These are phyloP conservation scores for Bretschneidera sinensis DNA, from an alignment of 345 rosid species.

Conservation along the genomic window DNA sequence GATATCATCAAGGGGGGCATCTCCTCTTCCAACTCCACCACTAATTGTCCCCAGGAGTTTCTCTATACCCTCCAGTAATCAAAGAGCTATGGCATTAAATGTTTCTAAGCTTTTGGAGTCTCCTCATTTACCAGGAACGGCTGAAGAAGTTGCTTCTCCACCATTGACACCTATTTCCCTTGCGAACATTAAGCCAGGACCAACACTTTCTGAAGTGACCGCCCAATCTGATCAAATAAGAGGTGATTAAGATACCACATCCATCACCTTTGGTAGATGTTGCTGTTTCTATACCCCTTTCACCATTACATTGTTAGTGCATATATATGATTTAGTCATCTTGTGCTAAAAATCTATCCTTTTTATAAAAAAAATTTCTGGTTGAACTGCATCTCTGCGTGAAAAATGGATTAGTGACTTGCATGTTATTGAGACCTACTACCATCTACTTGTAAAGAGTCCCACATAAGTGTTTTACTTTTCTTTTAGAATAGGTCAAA, in stretches of 20 bases:
- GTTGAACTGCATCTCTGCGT: neutral
- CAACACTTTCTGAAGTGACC: constrained; percentile 30
- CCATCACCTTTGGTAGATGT: neutral
- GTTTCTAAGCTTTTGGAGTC: constrained; percentile 40
- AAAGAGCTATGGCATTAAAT: constrained; percentile 53
- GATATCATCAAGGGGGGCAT: constrained; percentile 37
- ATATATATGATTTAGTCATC: too few relatives aligned
- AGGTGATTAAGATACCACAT: constrained; percentile 45
- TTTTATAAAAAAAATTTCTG: too few relatives aligned
- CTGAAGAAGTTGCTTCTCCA: constrained; percentile 54
- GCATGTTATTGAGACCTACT: too few relatives aligned
- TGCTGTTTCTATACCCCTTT: too few relatives aligned
- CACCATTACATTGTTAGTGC: neutral
- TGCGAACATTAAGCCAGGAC: constrained; percentile 31
- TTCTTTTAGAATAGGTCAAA: too few relatives aligned
- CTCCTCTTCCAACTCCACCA: constrained; percentile 86
- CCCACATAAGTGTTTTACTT: too few relatives aligned
- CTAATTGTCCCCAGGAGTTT: constrained; percentile 60
- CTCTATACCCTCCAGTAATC: constrained; percentile 81
- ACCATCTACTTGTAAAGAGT: too few relatives aligned
- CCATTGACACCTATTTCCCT: constrained; percentile 75
- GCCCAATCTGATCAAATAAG: constrained; percentile 57
- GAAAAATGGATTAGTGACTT: neutral
- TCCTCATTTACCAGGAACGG: constrained; percentile 31
- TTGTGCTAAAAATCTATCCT: neutral